phyloP scores from a whole-genome alignment of 2,329 filamentous ascomycete species.

The Arachnopeziza araneosa region DNA sequence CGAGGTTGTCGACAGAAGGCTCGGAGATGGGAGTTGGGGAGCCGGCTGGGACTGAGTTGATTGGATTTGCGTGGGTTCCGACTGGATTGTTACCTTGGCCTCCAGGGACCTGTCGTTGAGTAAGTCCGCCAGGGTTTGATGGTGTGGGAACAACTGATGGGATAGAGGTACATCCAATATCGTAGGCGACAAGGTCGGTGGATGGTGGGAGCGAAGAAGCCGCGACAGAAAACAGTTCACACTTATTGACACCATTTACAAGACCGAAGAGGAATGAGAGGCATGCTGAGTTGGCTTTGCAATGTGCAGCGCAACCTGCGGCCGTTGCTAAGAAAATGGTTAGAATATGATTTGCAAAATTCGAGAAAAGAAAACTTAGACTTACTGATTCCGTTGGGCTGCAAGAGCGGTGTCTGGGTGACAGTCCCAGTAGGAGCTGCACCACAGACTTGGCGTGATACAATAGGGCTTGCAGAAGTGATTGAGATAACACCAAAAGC shows the following conservation, averaged over 20 bases:
- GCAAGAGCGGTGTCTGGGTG: not conserved
- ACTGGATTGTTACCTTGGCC: constrained; percentile 1
- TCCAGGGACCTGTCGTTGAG: constrained; percentile 1
- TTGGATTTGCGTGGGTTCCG: not conserved
- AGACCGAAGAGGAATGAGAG: constrained; percentile 15
- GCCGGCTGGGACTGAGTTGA: constrained; percentile 3
- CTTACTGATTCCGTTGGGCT: constrained; percentile 1
- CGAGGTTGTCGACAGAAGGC: constrained; percentile 1
- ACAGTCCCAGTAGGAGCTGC: constrained; percentile 4
- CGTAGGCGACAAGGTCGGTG: constrained; percentile 12
- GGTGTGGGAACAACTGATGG: constrained; percentile 10
- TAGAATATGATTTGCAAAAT: not conserved
- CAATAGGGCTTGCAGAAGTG: not conserved
- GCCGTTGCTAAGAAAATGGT: not conserved
- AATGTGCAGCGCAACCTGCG: constrained; percentile 8
- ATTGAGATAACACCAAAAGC: not conserved
- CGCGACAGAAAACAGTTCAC: constrained; percentile 13
- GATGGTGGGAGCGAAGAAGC: constrained; percentile 10
- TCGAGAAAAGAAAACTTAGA: not conserved
- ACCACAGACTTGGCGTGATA: constrained; percentile 3
- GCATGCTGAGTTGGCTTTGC: constrained; percentile 9
- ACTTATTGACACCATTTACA: constrained; percentile 8
- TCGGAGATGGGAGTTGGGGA: constrained; percentile 2
- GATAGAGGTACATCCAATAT: constrained; percentile 7
- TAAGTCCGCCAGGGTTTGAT: constrained; percentile 5